These are phyloP conservation scores for Neurospora terricola DNA, from an alignment of 495 filamentous ascomycete species.

Conservation along the genomic window DNA sequence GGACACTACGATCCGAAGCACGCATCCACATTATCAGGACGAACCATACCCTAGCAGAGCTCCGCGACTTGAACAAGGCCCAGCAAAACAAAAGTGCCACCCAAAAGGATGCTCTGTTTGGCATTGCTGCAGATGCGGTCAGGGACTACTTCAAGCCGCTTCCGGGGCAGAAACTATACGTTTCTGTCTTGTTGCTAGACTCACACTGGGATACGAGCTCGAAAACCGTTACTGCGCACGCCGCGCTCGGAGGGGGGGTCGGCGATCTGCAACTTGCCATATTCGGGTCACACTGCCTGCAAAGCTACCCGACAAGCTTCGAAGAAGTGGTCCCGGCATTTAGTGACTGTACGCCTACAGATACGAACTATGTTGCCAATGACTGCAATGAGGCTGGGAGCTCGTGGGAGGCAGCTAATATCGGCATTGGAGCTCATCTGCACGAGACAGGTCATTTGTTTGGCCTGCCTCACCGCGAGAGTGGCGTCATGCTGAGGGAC, in stretches of 20 bases:
- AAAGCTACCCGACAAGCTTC: slow-evolving; percentile 74
- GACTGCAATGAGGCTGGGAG: slow-evolving; percentile 76
- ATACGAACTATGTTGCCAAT: slow-evolving; percentile 71
- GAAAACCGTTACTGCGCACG: slow-evolving; percentile 68
- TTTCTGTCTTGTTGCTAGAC: slow-evolving; percentile 75
- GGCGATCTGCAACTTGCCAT: slow-evolving; percentile 72
- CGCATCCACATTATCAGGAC: slow-evolving; percentile 74
- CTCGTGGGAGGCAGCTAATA: slow-evolving; percentile 84
- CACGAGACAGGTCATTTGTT: slow-evolving; percentile 83
- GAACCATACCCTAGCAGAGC: slow-evolving; percentile 75
- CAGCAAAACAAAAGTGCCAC: slow-evolving; percentile 65
- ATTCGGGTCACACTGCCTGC: slow-evolving; percentile 81
- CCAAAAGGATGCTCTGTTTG: slow-evolving; percentile 60
- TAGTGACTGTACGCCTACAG: slow-evolving; percentile 76
- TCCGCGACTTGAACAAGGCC: slow-evolving; percentile 67
- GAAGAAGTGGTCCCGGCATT: slow-evolving; percentile 84
- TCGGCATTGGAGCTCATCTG: slow-evolving; percentile 85
- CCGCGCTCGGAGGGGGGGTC: slow-evolving; percentile 57
- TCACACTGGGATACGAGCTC: slow-evolving; percentile 70
- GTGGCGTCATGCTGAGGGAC: slow-evolving; percentile 79
- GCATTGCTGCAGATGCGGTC: slow-evolving; percentile 66
- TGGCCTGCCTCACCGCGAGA: slow-evolving; percentile 79
- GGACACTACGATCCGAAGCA: slow-evolving; percentile 76
- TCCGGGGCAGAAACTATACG: slow-evolving; percentile 72
- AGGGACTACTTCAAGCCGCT: slow-evolving; percentile 60